Conservation (phyloP, 2,329 filamentous ascomycete genomes). For the Sphaerulina musiva region DNA sequence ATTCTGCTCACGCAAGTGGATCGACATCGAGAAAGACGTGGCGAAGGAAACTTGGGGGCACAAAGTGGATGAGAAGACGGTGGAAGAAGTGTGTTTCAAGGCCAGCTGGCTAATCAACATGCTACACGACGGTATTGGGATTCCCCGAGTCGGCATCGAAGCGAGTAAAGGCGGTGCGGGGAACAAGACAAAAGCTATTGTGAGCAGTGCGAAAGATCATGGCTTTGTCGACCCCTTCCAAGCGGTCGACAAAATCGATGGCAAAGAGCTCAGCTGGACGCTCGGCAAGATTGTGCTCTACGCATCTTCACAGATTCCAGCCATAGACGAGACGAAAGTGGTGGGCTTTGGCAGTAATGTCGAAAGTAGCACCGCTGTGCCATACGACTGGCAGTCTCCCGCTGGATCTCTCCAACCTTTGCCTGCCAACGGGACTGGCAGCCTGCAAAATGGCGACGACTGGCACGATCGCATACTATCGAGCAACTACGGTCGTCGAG, state of each 20-base stretch:
- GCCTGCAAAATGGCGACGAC: constrained; percentile 43
- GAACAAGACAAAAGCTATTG: constrained; percentile 66
- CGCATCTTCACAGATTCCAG: constrained; percentile 77
- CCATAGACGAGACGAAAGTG: constrained; percentile 57
- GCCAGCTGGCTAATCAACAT: constrained; percentile 97
- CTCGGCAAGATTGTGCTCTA: constrained; percentile 95
- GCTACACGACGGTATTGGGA: constrained; percentile 88
- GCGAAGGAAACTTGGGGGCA: constrained; percentile 63
- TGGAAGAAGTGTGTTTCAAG: constrained; percentile 91
- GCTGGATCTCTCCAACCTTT: constrained; percentile 39
- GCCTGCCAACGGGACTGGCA: constrained; percentile 39
- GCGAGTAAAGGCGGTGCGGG: constrained; percentile 47
- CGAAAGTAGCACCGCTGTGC: constrained; percentile 36
- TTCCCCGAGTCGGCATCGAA: constrained; percentile 74
- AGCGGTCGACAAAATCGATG: constrained; percentile 85
- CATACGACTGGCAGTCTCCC: constrained; percentile 73
- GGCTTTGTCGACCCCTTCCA: constrained; percentile 81
- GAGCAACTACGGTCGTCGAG: constrained; percentile 56
- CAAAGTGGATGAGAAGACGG: constrained; percentile 65
- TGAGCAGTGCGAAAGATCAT: constrained; percentile 60
- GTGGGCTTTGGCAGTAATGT: constrained; percentile 91
- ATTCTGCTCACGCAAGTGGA: constrained; percentile 82
- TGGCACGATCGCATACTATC: constrained; percentile 58
- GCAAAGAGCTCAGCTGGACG: constrained; percentile 93
- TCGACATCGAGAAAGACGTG: constrained; percentile 62